Percentiles rank a stretch among this genome's conserved stretches.
Conservation (phyloP, 306 rosid genomes). For the Inga leiocalycina region DNA sequence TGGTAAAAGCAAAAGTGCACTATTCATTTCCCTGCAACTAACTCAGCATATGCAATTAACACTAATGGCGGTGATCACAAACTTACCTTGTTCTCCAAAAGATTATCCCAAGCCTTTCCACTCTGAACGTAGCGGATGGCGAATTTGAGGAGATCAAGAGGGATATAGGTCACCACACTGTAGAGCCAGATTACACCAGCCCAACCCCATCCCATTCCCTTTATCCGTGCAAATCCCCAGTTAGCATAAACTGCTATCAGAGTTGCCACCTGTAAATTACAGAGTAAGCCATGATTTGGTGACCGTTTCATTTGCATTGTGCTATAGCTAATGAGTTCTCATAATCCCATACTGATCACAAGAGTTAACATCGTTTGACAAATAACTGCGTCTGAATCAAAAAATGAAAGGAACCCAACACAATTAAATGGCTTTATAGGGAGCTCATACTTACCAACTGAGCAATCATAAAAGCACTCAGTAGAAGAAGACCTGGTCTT, state of each 20-base stretch:
- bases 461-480: conserved; percentile 83
- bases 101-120: conserved; percentile 96
- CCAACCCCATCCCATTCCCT: conserved; percentile 98
- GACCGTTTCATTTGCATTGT: neutral
- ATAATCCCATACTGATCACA: neutral
- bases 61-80: neutral
- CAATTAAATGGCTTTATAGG: conserved; percentile 4
- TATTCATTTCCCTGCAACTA: conserved; percentile 17
- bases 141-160: conserved; percentile 88
- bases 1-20: conserved; percentile 14
- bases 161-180: conserved; percentile 81
- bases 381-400: neutral
- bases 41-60: neutral
- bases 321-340: too few relatives aligned
- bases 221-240: conserved; percentile 78
- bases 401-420: conserved; percentile 18
- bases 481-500: conserved; percentile 91
- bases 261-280: conserved; percentile 76
- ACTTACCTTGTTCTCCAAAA: conserved; percentile 92
- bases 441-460: conserved; percentile 70
- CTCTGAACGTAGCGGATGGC: conserved; percentile 81
- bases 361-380: neutral
- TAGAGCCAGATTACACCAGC: conserved; percentile 96
- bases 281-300: conserved; percentile 10
- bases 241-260: conserved; percentile 84